Base-by-base conservation (phyloP, 176 grass and related monocot species). In the Triticum monococcum region DNA sequence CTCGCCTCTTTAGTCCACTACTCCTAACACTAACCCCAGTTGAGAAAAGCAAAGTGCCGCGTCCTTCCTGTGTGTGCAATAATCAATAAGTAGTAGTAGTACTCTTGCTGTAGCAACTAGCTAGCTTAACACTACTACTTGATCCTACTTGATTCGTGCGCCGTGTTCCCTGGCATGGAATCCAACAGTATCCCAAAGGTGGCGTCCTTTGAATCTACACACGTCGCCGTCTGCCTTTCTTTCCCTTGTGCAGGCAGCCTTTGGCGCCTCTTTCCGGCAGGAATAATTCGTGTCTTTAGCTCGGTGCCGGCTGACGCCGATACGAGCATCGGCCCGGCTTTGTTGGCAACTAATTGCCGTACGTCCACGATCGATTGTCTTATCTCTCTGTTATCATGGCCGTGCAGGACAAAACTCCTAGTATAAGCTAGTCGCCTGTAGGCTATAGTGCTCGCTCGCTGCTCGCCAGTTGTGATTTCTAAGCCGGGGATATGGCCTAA, bases 301-400 rank as follows among this genome's bases (percentile, higher is more conserved):
- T 87, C 75, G 84, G 81, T 87, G 89, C 25, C 14, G 22, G 81
- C n/a, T 91, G 89, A 87, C 85, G 57, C 89, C 28, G 80, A 87
- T 80, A 31, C 85, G 35, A 75, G 61, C 68, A 57, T 33, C 32
- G 32, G 7, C 0, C 18, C 7, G 1, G 56, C 56, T 59, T 59
- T 20, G 50, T 0, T 52, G 22, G 83, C 18, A 22, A 59, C 56
- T 75, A 68, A 71, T 72, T 59, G 60, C 13, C 37, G 26, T 84
- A 63, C 18, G 38, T 74, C 16, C 81, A 48, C 45, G 45, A 17
- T 54, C 50, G 16, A 18, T 33, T 59, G 69, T 13, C 56, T 75
- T 54, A 76, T 76, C 73, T 54, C 0, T 46, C 7, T 75, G 16
- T 20, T 14, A 54, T 54, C 16, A 54, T 54, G 50, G 0, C 16